Conservation (phyloP, 2,329 filamentous ascomycete genomes). For the Hymenoscyphus infarciens region DNA sequence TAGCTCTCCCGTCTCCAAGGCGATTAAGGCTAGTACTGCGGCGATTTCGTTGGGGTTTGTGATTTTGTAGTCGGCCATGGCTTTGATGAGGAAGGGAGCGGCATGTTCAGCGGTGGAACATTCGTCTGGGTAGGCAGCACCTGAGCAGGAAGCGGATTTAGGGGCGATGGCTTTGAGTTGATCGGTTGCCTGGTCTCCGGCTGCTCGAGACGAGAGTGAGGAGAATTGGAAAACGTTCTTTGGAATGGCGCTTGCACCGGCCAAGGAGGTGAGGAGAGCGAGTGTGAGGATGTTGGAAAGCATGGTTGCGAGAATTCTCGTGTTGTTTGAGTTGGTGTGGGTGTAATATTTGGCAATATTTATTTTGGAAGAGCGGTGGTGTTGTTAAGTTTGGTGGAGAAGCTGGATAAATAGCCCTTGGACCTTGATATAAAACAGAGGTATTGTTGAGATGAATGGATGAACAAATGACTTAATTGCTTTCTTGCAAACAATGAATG, state of each 20-base stretch:
- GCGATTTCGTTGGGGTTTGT: constrained; percentile 52
- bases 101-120: constrained; percentile 52
- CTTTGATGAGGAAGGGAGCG: constrained; percentile 45
- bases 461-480: neutral
- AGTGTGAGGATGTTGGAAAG: constrained; percentile 9
- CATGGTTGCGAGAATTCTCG: constrained; percentile 6
- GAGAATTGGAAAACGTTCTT: constrained; percentile 4
- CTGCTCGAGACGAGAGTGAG: constrained; percentile 12
- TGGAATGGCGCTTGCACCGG: constrained; percentile 11
- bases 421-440: neutral
- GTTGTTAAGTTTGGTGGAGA: neutral
- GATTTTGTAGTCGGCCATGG: constrained; percentile 53
- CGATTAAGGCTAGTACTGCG: constrained; percentile 56
- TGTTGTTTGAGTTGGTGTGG: neutral
- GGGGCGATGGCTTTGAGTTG: constrained; percentile 44
- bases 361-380: too few relatives aligned
- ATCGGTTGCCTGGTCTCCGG: constrained; percentile 15
- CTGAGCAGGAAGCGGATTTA: constrained; percentile 44
- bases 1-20: constrained; percentile 59
- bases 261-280: constrained; percentile 12
- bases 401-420: neutral
- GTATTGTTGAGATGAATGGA: neutral
- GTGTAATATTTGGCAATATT: too few relatives aligned
- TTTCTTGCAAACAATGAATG: neutral
- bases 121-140: constrained; percentile 43